Base-by-base conservation (phyloP, 805 yeast genomes). In the Metschnikowia matae region DNA sequence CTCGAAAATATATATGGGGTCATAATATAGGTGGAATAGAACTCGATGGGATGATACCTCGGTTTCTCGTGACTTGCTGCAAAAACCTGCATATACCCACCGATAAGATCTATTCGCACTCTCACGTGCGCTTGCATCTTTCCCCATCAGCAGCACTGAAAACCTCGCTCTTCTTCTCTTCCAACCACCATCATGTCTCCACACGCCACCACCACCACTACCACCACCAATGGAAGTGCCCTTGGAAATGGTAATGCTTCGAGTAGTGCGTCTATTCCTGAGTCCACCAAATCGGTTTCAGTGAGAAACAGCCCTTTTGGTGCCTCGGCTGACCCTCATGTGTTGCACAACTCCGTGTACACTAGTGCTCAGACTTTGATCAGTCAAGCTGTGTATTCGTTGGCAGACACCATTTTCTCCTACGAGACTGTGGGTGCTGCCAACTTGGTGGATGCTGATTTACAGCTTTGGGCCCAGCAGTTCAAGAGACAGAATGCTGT, bases 361-460 rank as follows among this genome's bases (percentile, higher is more conserved):
- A 76, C 83, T 21, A 74, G 84, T 21, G 81, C 87, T 13, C 70
- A 73, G 44, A 76, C 81, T 44, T 69, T 83, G 33, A 72, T 84
- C 53, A 68, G 75, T 49, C 80, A 84, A 49, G 74, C 85, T 5
- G 63, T 84, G 31, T 83, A 82, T 61, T 63, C 79, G 53, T 62
- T 75, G 50, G 74, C 75, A 39, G 66, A 75, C 52, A 75, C 78
- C 54, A 74, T 87, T 54, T 88, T 88, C 71, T 77, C 84, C 52
- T 91, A 85, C 68, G 83, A 84, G 56, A 77, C 89, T 13, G 72
- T 81, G 39, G 54, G 52, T 18, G 80, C 81, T 48, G 75, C 80
- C 4, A 78, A 82, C 57, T 73, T 80, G 43, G 70, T 88, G 46
- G 89, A 85, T 64, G 65, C 74, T n/a, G 75, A 81, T 44, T 63